Base-by-base conservation (phyloP, 208 protist species). In the Leishmania martiniquensis region DNA sequence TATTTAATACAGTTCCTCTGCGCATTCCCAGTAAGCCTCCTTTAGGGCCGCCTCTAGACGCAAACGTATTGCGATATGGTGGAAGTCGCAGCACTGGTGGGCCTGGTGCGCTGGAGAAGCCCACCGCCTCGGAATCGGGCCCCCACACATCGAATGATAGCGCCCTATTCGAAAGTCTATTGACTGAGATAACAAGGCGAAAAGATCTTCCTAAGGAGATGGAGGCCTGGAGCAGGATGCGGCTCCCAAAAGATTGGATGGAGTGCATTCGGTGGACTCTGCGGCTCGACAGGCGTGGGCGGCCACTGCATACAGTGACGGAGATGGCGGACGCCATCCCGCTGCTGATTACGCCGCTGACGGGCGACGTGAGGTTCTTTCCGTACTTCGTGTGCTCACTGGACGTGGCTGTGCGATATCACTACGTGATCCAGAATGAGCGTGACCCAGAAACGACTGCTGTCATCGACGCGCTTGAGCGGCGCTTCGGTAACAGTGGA, bases 341-440 rank as follows among this genome's bases (percentile, higher is more conserved):
- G 45, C 57, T 89, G 54, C 75, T 89, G 62, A 79, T 89, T 44
- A 81, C 80, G 34, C 86, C 86, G 39, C 74, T 89, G 47, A 87
- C 77, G 59, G 75, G 78, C 55, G 86, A 89, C 44, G 82, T 74
- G 65, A 20, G 54, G 47, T 81, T 85, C 63, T 84, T 89, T 44
- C 78, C 70, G 32, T 77, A 78, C 59, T 69, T 89, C 22, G 63
- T 85, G 52, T 87, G 83, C 83, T 81, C 78, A 34, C 63, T 89
- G 42, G 82, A 74, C 37, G 86, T 87, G n/a, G 74, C 86, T 6
- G 78, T 89, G 37, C 79, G 86, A 34, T 84, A 80, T 62, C 80
- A 85, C 71, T 54, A 81, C 29, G 52, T 89, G n/a, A 67, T 89
- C 25, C 83, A 81, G 60, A 89, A 89, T 75, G 77, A 80, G 44